These are phyloP conservation scores for Letharia lupina DNA, from an alignment of 495 filamentous ascomycete species.

Conservation along the genomic window DNA sequence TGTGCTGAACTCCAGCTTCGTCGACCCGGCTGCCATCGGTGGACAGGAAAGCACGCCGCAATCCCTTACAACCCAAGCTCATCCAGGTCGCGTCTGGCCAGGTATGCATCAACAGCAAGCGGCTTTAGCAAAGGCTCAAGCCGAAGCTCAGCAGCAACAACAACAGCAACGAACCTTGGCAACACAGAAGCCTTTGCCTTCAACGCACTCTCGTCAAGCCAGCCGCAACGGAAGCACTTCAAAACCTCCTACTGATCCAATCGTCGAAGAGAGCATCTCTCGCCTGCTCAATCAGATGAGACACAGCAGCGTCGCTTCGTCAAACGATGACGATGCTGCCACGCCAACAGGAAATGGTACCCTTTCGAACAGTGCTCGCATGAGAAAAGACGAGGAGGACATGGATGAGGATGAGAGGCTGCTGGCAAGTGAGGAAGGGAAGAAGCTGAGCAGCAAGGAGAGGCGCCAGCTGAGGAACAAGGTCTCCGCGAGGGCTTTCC, in stretches of 20 bases:
- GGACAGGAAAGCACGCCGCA: conserved; percentile 45
- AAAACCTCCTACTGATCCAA: conserved; percentile 50
- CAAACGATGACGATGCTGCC: conserved; percentile 41
- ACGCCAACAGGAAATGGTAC: conserved; percentile 35
- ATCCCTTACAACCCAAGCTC: conserved; percentile 39
- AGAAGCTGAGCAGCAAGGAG: conserved; percentile 93
- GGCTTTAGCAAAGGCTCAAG: conserved; percentile 66
- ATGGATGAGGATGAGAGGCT: conserved; percentile 98
- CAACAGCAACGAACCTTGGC: conserved; percentile 34
- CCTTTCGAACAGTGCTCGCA: conserved; percentile 30
- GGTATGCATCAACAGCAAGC: conserved; percentile 82
- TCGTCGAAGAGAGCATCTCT: conserved; percentile 78
- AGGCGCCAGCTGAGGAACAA: conserved; percentile 93
- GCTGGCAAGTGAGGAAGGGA: conserved; percentile 89
- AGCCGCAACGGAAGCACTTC: conserved; percentile 33
- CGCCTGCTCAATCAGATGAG: conserved; percentile 79
- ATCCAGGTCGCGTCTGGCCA: conserved; percentile 68
- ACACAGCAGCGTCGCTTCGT: conserved; percentile 47
- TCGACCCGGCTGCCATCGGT: conserved; percentile 64
- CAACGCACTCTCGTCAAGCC: conserved; percentile 25
- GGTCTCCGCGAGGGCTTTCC: conserved; percentile 93
- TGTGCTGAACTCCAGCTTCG: conserved; percentile 41
- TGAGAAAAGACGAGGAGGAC: conserved; percentile 87
- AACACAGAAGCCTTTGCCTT: conserved; percentile 27
- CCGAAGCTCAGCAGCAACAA: conserved; percentile 58